Conservation (phyloP, 495 filamentous ascomycete species). For the Daldinia childiae region DNA sequence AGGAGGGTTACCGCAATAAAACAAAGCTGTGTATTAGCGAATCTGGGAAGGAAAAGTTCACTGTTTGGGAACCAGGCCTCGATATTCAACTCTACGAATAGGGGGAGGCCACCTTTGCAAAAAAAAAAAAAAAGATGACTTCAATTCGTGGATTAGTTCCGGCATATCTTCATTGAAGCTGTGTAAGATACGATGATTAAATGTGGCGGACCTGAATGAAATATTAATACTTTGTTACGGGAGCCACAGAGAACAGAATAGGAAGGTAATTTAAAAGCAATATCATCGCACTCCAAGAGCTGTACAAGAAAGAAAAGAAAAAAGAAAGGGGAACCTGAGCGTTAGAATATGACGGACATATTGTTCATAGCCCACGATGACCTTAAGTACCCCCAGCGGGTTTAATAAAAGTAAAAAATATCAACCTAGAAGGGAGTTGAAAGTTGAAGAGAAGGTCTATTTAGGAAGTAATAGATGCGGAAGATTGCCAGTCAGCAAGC, state of each 20-base stretch:
- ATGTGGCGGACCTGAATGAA: slow-evolving; percentile 25
- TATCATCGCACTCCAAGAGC: neutral
- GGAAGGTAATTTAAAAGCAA: slow-evolving; percentile 13
- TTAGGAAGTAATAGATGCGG: slow-evolving; percentile 8
- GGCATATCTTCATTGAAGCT: slow-evolving; percentile 13
- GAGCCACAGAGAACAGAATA: slow-evolving; percentile 12
- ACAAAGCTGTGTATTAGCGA: slow-evolving; percentile 8
- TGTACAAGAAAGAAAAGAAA: neutral
- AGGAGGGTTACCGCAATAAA: neutral
- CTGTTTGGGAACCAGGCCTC: neutral
- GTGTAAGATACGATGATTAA: slow-evolving; percentile 13
- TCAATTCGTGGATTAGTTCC: slow-evolving; percentile 12
- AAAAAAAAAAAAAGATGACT: slow-evolving; percentile 1
- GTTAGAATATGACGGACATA: neutral
- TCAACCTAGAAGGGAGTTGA: neutral
- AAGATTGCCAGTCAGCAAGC: neutral
- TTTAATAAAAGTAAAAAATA: neutral
- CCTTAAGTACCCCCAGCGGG: no score
- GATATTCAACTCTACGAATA: slow-evolving; percentile 2
- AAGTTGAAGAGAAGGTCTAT: neutral
- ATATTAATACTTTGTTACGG: slow-evolving; percentile 13
- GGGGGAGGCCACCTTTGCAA: slow-evolving; percentile 9
- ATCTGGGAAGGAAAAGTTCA: slow-evolving; percentile 1
- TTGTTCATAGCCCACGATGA: neutral
- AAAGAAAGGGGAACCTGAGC: neutral